A percentile compares a stretch with the other conserved stretches of the same genome.
Conservation (phyloP, 169 alveolate species). For the Cryptosporidium ryanae region DNA sequence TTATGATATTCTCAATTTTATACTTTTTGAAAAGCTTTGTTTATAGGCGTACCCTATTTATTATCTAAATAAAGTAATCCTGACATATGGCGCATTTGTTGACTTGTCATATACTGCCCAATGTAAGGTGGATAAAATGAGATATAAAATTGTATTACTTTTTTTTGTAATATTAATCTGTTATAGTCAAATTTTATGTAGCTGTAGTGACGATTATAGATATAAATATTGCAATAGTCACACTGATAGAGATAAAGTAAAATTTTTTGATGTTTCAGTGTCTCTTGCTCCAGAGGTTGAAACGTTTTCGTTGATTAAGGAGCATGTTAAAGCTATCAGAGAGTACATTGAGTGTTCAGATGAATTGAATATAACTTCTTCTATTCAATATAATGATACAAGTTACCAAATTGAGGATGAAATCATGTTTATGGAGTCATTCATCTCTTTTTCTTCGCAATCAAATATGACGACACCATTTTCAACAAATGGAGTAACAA, state of each 20-base stretch:
- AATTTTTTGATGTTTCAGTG: slow-evolving; percentile 39
- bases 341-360: slow-evolving; percentile 30
- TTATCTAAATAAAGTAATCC: background rate
- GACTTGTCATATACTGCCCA: no score
- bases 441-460: slow-evolving; percentile 52
- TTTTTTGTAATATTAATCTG: no score
- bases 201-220: no score
- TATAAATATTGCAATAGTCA: no score
- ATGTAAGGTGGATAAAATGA: no score
- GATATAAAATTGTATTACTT: no score
- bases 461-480: slow-evolving; percentile 58
- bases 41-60: no score
- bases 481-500: slow-evolving; percentile 59
- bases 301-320: slow-evolving; percentile 26
- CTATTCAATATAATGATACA: background rate
- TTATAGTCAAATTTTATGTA: no score
- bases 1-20: no score
- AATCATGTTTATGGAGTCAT: slow-evolving; percentile 45
- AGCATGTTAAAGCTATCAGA: slow-evolving; percentile 6
- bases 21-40: no score
- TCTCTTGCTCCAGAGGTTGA: slow-evolving; percentile 28
- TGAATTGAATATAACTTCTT: background rate
- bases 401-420: slow-evolving; percentile 38
- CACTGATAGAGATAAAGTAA: background rate
- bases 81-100: slow-evolving; percentile 16